Evolutionary conservation across 441 rosid genomes (phyloP).

Genomic region (Hura crepitans): DNA sequence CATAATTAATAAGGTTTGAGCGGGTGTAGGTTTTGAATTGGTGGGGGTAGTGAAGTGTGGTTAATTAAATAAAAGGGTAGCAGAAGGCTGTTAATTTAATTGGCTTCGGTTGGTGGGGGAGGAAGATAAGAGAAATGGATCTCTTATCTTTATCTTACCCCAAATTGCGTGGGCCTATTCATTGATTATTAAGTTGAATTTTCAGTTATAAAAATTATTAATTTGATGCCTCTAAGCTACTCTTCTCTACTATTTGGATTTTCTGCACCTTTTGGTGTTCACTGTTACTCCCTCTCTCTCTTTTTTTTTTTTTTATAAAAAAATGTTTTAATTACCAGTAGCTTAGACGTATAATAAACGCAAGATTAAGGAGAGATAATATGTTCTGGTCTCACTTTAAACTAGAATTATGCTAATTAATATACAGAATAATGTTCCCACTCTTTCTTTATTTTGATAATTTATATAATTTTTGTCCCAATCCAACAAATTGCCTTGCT

Average conservation of each 20-base stretch:
- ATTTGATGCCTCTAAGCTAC: not conserved
- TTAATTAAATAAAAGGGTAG: not conserved
- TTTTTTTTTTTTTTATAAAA: too few species aligned
- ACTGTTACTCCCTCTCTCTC: not conserved
- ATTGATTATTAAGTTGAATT: slow-evolving; percentile 7
- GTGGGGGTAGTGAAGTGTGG: slow-evolving; percentile 2
- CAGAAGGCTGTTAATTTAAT: not conserved
- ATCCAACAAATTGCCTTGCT: too few species aligned
- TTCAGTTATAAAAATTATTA: not conserved
- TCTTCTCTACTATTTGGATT: not conserved
- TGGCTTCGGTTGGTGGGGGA: not conserved
- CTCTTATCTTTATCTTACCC: too few species aligned
- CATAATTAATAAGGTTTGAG: not conserved
- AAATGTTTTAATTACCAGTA: not conserved
- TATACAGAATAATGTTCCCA: too few species aligned
- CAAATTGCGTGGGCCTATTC: slow-evolving; percentile 16
- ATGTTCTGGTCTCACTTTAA: too few species aligned
- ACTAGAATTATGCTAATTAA: too few species aligned
- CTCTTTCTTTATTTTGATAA: too few species aligned
- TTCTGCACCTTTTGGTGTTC: not conserved
- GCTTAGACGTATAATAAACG: too few species aligned
- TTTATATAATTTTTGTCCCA: too few species aligned
- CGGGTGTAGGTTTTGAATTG: not conserved
- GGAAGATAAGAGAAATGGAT: not conserved
- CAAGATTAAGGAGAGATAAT: too few species aligned